These are phyloP conservation scores for Coemansia brasiliensis DNA, from an alignment of 192 early-diverging fungal genomes.

Conservation along the genomic window DNA sequence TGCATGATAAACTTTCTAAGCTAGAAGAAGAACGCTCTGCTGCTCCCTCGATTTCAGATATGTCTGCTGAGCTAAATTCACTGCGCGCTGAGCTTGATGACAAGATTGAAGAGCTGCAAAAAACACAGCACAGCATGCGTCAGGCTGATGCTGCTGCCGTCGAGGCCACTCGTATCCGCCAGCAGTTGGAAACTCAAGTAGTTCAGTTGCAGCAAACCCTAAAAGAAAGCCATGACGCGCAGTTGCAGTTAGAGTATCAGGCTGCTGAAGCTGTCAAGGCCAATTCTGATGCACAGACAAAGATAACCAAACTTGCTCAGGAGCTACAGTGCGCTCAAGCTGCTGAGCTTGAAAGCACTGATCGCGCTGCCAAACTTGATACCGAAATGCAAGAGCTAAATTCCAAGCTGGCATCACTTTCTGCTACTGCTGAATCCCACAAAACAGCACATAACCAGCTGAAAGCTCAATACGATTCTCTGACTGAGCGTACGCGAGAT, in stretches of 20 bases:
- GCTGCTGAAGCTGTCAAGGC: neutral
- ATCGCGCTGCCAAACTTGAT: neutral
- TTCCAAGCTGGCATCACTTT: neutral
- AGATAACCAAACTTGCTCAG: neutral
- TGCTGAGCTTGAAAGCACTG: neutral
- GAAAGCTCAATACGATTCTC: constrained; percentile 7
- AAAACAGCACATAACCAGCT: constrained; percentile 12
- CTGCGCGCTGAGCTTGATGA: neutral
- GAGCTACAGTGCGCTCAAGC: neutral
- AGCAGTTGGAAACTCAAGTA: neutral
- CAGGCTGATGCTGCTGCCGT: neutral
- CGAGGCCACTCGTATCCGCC: neutral
- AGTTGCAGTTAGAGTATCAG: neutral
- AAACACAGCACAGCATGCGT: neutral
- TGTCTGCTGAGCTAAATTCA: neutral
- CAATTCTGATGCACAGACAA: neutral
- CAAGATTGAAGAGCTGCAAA: neutral
- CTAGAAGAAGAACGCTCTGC: neutral
- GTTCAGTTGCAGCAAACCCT: constrained; percentile 5
- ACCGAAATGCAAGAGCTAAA: neutral
- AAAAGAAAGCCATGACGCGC: neutral
- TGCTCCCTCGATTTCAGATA: neutral
- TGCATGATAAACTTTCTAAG: neutral
- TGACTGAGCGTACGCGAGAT: constrained; percentile 13
- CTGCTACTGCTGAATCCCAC: neutral